Evolutionary conservation across 2,329 filamentous ascomycete genomes (phyloP), one percentile per base, ranked within the genome.

Genomic region (Diaporthe vexans): DNA sequence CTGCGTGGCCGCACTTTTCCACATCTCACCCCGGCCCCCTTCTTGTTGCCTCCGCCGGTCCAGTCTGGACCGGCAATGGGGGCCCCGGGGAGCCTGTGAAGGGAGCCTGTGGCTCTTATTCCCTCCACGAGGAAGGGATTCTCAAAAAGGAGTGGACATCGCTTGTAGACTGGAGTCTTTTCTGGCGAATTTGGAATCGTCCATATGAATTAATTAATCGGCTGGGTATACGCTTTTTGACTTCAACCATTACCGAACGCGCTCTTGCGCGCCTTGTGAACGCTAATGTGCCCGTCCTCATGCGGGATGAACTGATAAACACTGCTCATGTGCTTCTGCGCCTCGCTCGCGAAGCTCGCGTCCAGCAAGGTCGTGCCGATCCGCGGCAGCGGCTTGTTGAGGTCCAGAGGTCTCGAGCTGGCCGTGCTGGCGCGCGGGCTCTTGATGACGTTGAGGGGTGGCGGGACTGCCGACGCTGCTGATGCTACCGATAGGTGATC

Each of bases 371-470:
- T 52, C 6, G 56, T 48, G 11, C 72, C 58, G 61, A 65, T 68
- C 1, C 48, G 54, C 6, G 73, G 71, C 57, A 77, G 74, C 13
- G 77, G 76, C 67, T 78, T 73, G 52, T 73, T 71, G 8, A 75
- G 61, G 40, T 71, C 61, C 29, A 52, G 4, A 1, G 67, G 54
- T 43, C 48, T 46, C 26, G 48, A 46, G 40, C 33, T 81, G 13
- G 71, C 58, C 21, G 88, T 89, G 77, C 77, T 88, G 1, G 85
- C 83, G n/a, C 78, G 81, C 33, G 63, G 63, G 63, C 48, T 68
- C 63, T 54, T 68, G 7, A 33, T 11, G 13, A 68, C 13, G n/a
- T 46, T 35, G 15, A 68, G 63, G 4, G 63, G 63, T n/a, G 46
- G 21, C 26, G 63, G 63, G 9, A 68, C 63, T 9, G 63, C 63